phyloP scores from a whole-genome alignment of 345 rosid genomes.

The Salix purpurea region DNA sequence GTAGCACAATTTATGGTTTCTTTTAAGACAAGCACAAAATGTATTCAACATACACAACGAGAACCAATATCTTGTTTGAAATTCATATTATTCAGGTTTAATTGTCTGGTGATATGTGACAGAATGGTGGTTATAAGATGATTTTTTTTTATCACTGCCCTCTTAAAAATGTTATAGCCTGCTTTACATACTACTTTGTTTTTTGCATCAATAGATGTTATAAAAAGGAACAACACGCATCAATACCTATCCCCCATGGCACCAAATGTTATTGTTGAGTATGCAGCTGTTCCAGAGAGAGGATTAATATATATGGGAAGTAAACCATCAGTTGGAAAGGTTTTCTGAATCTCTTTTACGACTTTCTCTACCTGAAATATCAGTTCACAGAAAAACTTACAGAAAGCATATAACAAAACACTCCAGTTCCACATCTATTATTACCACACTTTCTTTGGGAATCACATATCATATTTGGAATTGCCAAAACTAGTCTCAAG shows the following conservation, averaged over 20 bases:
- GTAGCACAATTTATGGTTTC: not conserved
- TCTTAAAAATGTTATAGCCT: too few species aligned
- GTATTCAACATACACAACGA: not conserved
- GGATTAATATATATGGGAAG: slow-evolving; percentile 87
- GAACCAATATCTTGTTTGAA: not conserved
- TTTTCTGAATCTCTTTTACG: slow-evolving; percentile 58
- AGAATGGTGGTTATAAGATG: not conserved
- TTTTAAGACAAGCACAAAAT: not conserved
- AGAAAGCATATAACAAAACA: not conserved
- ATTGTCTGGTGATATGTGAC: not conserved
- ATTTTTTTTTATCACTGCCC: not conserved
- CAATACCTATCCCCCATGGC: slow-evolving; percentile 98
- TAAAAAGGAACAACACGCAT: not conserved
- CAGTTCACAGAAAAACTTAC: not conserved
- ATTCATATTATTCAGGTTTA: not conserved
- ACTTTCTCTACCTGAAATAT: slow-evolving; percentile 74
- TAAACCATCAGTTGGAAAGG: slow-evolving; percentile 86
- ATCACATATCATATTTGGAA: not conserved
- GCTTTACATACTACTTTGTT: not conserved
- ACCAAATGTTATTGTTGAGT: slow-evolving; percentile 84
- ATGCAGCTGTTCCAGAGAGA: slow-evolving; percentile 45
- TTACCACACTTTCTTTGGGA: not conserved
- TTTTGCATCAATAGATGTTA: not conserved
- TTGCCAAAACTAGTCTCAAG: not conserved
- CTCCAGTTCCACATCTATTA: not conserved